A percentile compares a stretch with the other conserved stretches of the same genome.
Evolutionary conservation across 2,329 filamentous ascomycete genomes (phyloP).

Genomic region (Aureobasidium uvarum): DNA sequence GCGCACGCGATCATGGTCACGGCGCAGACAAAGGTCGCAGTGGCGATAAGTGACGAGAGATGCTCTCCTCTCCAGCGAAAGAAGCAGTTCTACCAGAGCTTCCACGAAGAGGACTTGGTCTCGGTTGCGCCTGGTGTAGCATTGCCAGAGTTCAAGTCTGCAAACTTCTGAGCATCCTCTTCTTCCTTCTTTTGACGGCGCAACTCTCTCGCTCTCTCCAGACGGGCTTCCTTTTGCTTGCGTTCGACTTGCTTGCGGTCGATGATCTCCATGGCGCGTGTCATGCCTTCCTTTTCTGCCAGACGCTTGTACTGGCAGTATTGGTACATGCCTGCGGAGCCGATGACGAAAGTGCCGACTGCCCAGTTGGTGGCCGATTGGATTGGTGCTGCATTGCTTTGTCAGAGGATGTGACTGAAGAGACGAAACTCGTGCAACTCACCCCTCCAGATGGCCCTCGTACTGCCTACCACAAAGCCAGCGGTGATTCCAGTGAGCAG

Average conservation of each 20-base stretch:
- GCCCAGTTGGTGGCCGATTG: constrained; percentile 79
- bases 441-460: constrained; percentile 76
- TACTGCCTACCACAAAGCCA: constrained; percentile 71
- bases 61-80: not conserved
- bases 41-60: not conserved
- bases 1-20: not conserved
- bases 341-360: constrained; percentile 69
- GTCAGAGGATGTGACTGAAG: constrained; percentile 30
- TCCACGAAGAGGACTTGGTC: constrained; percentile 37
- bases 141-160: constrained; percentile 32
- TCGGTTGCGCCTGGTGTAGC: not conserved
- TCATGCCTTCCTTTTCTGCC: constrained; percentile 78
- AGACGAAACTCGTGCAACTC: constrained; percentile 29
- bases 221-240: constrained; percentile 52
- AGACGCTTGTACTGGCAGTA: constrained; percentile 74
- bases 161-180: constrained; percentile 42
- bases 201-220: constrained; percentile 42
- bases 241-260: constrained; percentile 66
- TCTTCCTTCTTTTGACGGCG: constrained; percentile 46
- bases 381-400: constrained; percentile 52
- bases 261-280: constrained; percentile 78
- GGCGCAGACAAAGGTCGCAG: not conserved
- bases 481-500: constrained; percentile 78
- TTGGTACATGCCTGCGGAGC: constrained; percentile 73
- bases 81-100: constrained; percentile 36